phyloP scores from a whole-genome alignment of 371 early-diverging fungal species.

The Syncephalastrum racemosum region DNA sequence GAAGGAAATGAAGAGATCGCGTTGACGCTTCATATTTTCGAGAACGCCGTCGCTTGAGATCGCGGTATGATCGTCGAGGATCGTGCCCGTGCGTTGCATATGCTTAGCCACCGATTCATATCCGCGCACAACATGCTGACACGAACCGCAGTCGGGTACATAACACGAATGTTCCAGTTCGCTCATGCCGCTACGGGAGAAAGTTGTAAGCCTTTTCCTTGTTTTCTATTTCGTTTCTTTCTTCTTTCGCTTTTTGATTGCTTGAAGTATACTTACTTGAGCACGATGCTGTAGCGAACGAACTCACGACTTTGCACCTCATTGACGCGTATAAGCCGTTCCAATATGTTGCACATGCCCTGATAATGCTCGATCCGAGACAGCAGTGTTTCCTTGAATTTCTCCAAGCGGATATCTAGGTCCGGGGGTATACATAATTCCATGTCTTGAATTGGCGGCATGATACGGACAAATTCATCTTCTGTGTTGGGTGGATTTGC shows the following conservation, averaged over 20 bases:
- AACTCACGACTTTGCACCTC: slow-evolving; percentile 54
- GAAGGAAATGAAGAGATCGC: slow-evolving; percentile 56
- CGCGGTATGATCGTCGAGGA: slow-evolving; percentile 46
- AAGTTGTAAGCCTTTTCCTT: background rate
- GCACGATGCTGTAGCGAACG: slow-evolving; percentile 43
- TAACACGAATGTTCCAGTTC: slow-evolving; percentile 53
- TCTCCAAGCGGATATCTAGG: slow-evolving; percentile 33
- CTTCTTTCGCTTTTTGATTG: background rate
- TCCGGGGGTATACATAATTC: slow-evolving; percentile 39
- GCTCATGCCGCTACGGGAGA: slow-evolving; percentile 40
- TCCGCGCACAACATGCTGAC: slow-evolving; percentile 48
- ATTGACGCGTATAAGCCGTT: slow-evolving; percentile 51
- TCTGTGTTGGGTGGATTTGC: slow-evolving; percentile 25
- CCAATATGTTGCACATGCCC: slow-evolving; percentile 53
- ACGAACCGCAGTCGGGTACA: slow-evolving; percentile 46
- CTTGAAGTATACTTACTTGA: slow-evolving; percentile 38
- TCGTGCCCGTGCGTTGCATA: slow-evolving; percentile 36
- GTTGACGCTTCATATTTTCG: slow-evolving; percentile 59
- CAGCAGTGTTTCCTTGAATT: slow-evolving; percentile 25
- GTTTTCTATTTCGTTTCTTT: background rate
- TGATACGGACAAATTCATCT: slow-evolving; percentile 34
- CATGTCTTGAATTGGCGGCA: slow-evolving; percentile 10
- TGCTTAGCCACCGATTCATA: slow-evolving; percentile 47
- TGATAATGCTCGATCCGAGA: slow-evolving; percentile 55
- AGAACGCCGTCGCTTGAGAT: slow-evolving; percentile 46